Evolutionary conservation across 768 basidiomycete species (phyloP), one percentile per base, ranked within the genome.

Genomic region (Lactarius sp.): DNA sequence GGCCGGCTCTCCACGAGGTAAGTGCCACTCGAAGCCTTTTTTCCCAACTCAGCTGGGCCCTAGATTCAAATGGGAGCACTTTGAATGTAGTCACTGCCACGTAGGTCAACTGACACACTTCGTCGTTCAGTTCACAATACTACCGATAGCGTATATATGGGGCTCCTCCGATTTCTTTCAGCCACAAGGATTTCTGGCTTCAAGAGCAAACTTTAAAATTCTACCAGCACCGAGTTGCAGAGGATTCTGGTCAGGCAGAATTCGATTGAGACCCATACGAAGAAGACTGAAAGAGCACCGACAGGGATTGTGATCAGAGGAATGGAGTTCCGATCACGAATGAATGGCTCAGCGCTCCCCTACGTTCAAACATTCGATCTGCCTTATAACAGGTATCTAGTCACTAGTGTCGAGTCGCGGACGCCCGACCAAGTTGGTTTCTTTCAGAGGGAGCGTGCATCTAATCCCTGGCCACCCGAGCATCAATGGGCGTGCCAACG

Each of bases 1-100:
- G 90, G 91, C 34, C 81, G 88, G 31, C 73, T 92, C 46, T 88
- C 89, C 9, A 85, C 83, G 76, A 81, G 90, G 90, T 90, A 63
- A 53, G 79, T 69, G 51, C 56, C 22, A 59, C 36, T 18, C 31
- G 22, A n/a, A 16, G 4, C 18, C 27, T 22, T 46, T 51, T 42
- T 12, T 34, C 33, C 6, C 42, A 66, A 61, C 68, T 41, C 46
- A 55, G 56, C 46, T 36, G 41, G 49, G 52, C 20, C 53, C n/a
- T 47, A 92, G 90, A 68, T 85, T 72, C 57, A 86, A 85, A 73
- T 91, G 89, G 90, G 82, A 88, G 70, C 70, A 79, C 54, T 90
- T 88, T 83, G 81, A 88, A 71, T 93, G 90, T 69, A 73, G 77
- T 37, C 69, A 77, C 60, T 92, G 89, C 70, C 69, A 76, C 18